Evolutionary conservation across 805 yeast genomes (phyloP), one percentile per base, ranked within the genome.

Genomic region (Candida khao-thaluensis): DNA sequence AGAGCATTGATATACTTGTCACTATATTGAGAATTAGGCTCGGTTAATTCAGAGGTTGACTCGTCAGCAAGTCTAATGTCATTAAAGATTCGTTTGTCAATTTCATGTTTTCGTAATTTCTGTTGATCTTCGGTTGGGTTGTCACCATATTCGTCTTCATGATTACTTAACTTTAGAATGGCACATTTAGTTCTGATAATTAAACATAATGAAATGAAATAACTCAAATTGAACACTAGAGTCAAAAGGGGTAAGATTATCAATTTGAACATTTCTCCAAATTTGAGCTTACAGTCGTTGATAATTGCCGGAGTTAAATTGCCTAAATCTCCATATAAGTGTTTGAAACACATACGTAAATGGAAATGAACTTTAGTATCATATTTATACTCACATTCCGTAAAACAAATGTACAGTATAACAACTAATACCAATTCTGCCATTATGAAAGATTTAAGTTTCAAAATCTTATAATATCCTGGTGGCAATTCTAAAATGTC

Each of bases 121-220:
- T n/a, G n/a, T n/a, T n/a, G n/a, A n/a, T n/a, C n/a, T n/a, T n/a
- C n/a, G n/a, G n/a, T n/a, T n/a, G 26, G 26, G 26, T 23, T 20
- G 22, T 20, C 22, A 20, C n/a, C n/a, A n/a, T n/a, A n/a, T n/a
- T n/a, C n/a, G n/a, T n/a, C n/a, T n/a, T n/a, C n/a, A n/a, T n/a
- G n/a, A n/a, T n/a, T n/a, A n/a, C n/a, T n/a, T n/a, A n/a, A n/a
- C n/a, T n/a, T n/a, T n/a, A n/a, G n/a, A n/a, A n/a, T n/a, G n/a
- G n/a, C n/a, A 35, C 42, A 44, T 23, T 37, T 41, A 15, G 41
- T 16, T 30, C 48, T 27, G 5, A 34, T 15, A 2, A 41, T 25
- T 10, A 41, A 15, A 18, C 12, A 14, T 8, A 30, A 16, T 1
- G 26, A 3, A 7, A 41, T 23, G 11, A 30, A 21, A 11, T 40